Base-by-base conservation (phyloP, 2,329 filamentous ascomycete species). In the Pyrenophora seminiperda region DNA sequence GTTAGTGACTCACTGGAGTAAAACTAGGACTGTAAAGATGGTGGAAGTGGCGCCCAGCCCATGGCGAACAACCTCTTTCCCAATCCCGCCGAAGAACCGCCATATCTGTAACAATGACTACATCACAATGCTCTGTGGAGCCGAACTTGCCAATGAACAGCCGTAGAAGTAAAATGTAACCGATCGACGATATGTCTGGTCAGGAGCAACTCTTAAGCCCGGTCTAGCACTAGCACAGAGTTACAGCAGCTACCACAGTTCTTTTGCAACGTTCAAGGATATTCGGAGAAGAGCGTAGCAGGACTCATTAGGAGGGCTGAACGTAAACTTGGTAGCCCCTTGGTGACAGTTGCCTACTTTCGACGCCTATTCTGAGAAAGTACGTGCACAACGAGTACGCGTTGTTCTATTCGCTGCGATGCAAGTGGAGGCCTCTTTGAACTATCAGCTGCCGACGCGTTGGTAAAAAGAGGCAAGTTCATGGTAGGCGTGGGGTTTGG, bases 1-100 rank as follows among this genome's bases (percentile, higher is more conserved):
- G 54, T 53, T 60, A 55, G 62, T 71, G 68, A 68, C 57, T 70
- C 68, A 73, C 63, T 56, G 47, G 51, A 54, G 42, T 42, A 18
- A 20, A 27, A 32, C 36, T 55, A 42, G 37, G 48, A 36, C n/a
- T 14, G 48, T 41, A 48, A 58, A 51, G 41, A 66, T 51, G 63
- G 62, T 68, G 58, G 66, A 59, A 42, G 56, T 41, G 36, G 36
- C 34, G 47, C 52, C 45, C 44, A 56, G 15, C 37, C 42, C 36
- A 51, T 53, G 38, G 45, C 33, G 58, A 47, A 27, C 50, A 53
- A 57, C 41, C 40, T 51, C 33, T 10, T 14, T 24, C 30, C 33
- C 10, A 36, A 42, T 31, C 32, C 34, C 15, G 22, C 15, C 14
- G 17, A 18, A 39, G 13, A 17, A 27, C 33, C 19, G 33, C 31